Evolutionary conservation across 75 land plant species (phyloP), one percentile per base, ranked within the genome.

Genomic region (Cunninghamia lanceolata): DNA sequence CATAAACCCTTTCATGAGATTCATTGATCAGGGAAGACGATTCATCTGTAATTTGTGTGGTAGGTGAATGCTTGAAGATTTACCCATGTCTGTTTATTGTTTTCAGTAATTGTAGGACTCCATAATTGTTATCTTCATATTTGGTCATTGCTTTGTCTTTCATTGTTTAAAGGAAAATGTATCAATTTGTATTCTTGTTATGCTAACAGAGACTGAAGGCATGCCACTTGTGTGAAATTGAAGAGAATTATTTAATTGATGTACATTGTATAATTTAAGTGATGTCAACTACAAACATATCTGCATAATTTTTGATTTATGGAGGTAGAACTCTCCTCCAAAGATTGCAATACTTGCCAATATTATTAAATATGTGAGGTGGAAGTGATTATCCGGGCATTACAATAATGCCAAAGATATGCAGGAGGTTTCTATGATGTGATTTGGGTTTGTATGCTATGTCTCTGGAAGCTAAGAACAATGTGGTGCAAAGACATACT

Each of bases 1-100:
- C 82, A 93, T 98, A 63, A 98, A 98, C 89, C 97, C 99, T 78
- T 95, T 95, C 86, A 98, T 98, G 99, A 94, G 90, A 84, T 98
- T 98, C 83, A 88, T 96, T 85, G 99, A 98, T 86, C 99, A 98
- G 86, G 99, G 99, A 73, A 93, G 90, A 70, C 93, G 90, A 38
- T 98, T 96, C 85, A 91, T 94, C 71, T 98, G 99, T 88, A 96
- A 95, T 85, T 92, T 98, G 35, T 98, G 99, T 93, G 99, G 99
- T 98, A 75, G 85, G 95, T 76, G 70, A 66, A 5, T 63, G 32
- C 15, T 80, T 80, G 8, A 80, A 43, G 14, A 80, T 80, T n/a
- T 80, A n/a, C 14, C 0, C 14, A 45, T 80, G n/a, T 25, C 16
- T 43, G 32, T 73, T 73, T 32, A 73, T 32, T 63, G 7, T 77